Conservation (phyloP, 495 filamentous ascomycete species). For the Hypomontagnella submonticulosa region DNA sequence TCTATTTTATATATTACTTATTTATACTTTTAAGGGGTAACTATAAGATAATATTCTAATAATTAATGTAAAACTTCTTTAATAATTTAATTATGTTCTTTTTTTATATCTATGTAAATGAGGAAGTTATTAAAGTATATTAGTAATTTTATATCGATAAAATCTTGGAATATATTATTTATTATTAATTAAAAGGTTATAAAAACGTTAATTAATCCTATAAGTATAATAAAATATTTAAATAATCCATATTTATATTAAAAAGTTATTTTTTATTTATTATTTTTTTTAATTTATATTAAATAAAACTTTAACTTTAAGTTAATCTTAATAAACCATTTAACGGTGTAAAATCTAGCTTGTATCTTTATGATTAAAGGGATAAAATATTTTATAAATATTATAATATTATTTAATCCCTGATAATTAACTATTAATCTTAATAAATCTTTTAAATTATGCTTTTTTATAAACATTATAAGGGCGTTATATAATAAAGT, state of each 20-base stretch:
- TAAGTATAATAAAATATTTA: not conserved
- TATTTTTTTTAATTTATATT: not conserved
- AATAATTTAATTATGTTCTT: not conserved
- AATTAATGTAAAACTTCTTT: not conserved
- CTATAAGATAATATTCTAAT: not conserved
- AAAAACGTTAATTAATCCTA: not conserved
- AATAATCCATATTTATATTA: conserved; percentile 1
- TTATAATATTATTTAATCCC: not conserved
- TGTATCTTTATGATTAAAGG: not conserved
- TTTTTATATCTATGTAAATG: not conserved
- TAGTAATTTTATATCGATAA: not conserved
- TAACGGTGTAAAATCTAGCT: not conserved
- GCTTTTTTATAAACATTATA: not conserved
- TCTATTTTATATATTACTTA: not conserved
- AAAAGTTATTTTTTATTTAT: conserved; percentile 7
- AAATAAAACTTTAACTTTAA: not conserved
- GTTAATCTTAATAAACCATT: not conserved
- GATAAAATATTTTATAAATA: conserved; percentile 1
- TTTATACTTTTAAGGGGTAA: not conserved
- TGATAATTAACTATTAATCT: not conserved
- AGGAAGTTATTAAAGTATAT: not conserved
- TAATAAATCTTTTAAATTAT: not conserved
- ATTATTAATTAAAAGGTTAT: conserved; percentile 2
- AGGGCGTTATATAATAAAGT: not conserved
- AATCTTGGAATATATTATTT: conserved; percentile 1